Evolutionary conservation across 2,329 filamentous ascomycete species (phyloP).

Genomic region (Raffaelea deltoideospora): DNA sequence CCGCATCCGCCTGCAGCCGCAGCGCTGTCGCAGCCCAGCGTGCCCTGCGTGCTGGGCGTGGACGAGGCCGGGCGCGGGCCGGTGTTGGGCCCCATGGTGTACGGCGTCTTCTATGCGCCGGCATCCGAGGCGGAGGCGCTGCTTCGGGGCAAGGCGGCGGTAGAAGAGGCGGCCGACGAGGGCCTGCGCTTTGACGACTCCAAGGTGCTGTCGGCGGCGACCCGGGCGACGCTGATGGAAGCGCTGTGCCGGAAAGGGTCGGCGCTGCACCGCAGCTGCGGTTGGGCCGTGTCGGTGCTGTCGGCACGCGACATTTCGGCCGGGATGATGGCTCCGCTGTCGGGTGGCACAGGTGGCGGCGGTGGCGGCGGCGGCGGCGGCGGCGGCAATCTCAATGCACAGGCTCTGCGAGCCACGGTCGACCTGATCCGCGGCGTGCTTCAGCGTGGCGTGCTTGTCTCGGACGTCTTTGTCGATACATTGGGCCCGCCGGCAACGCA

Average conservation of each 20-base stretch:
- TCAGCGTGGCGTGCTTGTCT: slow-evolving; percentile 63
- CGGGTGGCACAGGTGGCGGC: slow-evolving; percentile 25
- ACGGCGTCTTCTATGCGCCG: slow-evolving; percentile 62
- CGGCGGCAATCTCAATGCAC: slow-evolving; percentile 84
- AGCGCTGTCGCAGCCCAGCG: slow-evolving; percentile 14
- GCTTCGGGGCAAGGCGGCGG: slow-evolving; percentile 34
- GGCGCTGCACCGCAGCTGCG: slow-evolving; percentile 41
- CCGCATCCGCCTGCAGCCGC: too few relatives aligned
- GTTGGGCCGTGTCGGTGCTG: slow-evolving; percentile 70
- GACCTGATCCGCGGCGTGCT: slow-evolving; percentile 66
- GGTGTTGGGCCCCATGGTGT: slow-evolving; percentile 72
- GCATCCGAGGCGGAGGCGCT: slow-evolving; percentile 54
- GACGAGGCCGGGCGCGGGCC: slow-evolving; percentile 91
- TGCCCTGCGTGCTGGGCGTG: slow-evolving; percentile 67
- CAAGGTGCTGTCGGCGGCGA: slow-evolving; percentile 72
- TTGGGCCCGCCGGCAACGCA: slow-evolving; percentile 72
- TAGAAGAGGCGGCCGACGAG: not conserved
- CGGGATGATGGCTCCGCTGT: slow-evolving; percentile 53
- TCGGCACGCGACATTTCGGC: slow-evolving; percentile 73
- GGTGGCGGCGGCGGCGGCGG: slow-evolving; percentile 42
- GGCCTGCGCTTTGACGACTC: slow-evolving; percentile 75
- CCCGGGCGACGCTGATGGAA: slow-evolving; percentile 56
- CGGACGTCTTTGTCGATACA: slow-evolving; percentile 89
- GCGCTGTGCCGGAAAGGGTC: slow-evolving; percentile 49
- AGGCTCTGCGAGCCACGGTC: slow-evolving; percentile 86